Evolutionary conservation across 768 basidiomycete genomes (phyloP).

Genomic region (Arthromyces matolae): DNA sequence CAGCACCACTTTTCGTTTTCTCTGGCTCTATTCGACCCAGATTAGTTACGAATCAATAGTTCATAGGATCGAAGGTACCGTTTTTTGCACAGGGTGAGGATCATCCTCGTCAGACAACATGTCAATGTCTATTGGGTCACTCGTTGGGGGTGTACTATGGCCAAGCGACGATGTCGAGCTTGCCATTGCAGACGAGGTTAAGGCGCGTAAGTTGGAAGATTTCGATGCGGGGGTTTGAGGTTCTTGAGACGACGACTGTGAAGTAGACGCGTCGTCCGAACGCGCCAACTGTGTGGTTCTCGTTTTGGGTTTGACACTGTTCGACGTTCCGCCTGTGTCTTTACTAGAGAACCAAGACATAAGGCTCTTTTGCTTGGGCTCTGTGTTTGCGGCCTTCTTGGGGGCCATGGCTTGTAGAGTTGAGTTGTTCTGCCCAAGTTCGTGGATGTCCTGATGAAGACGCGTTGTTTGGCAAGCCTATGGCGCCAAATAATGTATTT

Average conservation of each 20-base stretch:
- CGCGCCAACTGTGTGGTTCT: constrained; percentile 18
- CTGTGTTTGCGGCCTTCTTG: constrained; percentile 39
- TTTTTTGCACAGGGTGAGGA: constrained; percentile 20
- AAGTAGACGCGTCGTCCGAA: constrained; percentile 30
- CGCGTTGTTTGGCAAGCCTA: constrained; percentile 33
- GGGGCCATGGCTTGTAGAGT: constrained; percentile 33
- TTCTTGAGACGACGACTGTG: constrained; percentile 27
- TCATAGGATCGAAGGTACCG: constrained; percentile 4
- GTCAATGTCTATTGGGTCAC: constrained; percentile 75
- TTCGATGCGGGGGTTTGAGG: constrained; percentile 41
- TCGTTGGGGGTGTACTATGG: constrained; percentile 70
- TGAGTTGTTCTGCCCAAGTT: neutral
- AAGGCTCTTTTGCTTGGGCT: constrained; percentile 66
- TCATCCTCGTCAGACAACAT: constrained; percentile 56
- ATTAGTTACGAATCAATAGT: neutral
- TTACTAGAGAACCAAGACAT: constrained; percentile 66
- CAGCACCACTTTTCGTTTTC: constrained; percentile 66
- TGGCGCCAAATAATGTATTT: neutral
- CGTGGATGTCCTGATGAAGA: constrained; percentile 6
- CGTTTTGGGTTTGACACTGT: constrained; percentile 17
- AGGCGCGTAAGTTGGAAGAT: constrained; percentile 20
- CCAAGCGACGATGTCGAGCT: constrained; percentile 44
- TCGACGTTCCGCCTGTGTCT: constrained; percentile 21
- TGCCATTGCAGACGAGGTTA: constrained; percentile 38
- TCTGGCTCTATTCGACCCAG: constrained; percentile 27